Evolutionary conservation across 2,329 filamentous ascomycete species (phyloP), one percentile per base, ranked within the genome.

Genomic region (Fusarium buxicola): DNA sequence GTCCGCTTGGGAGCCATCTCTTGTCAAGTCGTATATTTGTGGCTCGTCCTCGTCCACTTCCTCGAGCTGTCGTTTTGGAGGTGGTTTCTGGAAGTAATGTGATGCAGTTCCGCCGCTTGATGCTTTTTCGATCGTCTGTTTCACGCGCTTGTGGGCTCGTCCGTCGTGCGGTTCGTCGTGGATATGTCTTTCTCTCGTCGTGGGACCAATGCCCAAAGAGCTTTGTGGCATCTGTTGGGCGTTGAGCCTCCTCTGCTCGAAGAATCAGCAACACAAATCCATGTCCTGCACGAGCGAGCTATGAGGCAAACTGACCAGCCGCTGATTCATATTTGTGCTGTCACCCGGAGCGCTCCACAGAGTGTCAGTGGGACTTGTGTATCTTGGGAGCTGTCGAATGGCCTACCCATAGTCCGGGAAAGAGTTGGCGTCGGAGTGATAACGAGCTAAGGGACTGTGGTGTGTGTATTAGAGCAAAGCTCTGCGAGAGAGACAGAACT

Each of bases 321-420:
- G 65, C 35, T 39, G 25, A 11, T 47, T 55, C 60, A 54, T 63
- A 50, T 49, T 53, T 60, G 52, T 58, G 58, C 66, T 69, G 54
- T 58, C 65, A 57, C 58, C 65, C 56, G 52, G 61, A 65, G 58
- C 52, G 69, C 73, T 74, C 60, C 57, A 53, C 38, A 38, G 39
- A 27, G 40, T 40, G 67, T 67, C 63, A 73, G 68, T 54, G 53
- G 55, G 41, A 34, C 60, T 45, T 18, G 50, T 30, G 59, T 45
- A 48, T 55, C 31, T 49, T 10, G 24, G 27, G 48, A 48, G 27
- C 25, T 32, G 41, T 44, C 41, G 44, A 60, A 54, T 57, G 57
- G 56, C 68, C 49, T 75, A 79, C 77, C 75, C 77, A 79, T 79
- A 80, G 69, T 79, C 77, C 46, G 77, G 77, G 65, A 77, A 76